Evolutionary conservation across 768 basidiomycete species (phyloP), one percentile per base, ranked within the genome.

Genomic region (Naematelia encephala): DNA sequence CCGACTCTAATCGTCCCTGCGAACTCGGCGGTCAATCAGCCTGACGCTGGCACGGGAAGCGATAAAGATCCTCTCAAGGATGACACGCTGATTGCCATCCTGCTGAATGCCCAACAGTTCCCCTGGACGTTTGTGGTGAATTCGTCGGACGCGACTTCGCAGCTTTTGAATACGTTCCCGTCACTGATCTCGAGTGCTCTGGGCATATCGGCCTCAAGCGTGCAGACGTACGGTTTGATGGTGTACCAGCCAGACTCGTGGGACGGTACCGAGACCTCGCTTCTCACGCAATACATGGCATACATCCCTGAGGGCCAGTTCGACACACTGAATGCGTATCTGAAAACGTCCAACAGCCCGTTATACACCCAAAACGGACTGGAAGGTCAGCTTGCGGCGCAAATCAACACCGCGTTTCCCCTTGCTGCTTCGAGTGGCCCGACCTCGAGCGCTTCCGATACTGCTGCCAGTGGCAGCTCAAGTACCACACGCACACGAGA

Each of bases 151-250:
- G 82, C 88, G 0, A 81, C 84, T 1, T 86, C 82, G 49, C 90
- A 97, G 78, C 81, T 98, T 44, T 89, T 97, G 69, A 84, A 82
- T 12, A 87, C 81, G 68, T 78, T 87, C 55, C 89, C 90, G 0
- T 25, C 69, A 0, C 72, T 86, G 56, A 64, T 87, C 53, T 61
- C 79, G 26, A 68, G 70, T 1, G 80, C 85, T 2, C 79, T 87
- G 25, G 66, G 64, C 23, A 76, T 85, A n/a, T 51, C 54, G 80
- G 79, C 39, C 1, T 27, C 45, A 10, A 44, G 80, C 0, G 80
- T 86, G 28, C 65, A 77, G 61, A 82, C 81, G 16, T 82, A 81
- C 63, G 87, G 85, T 2, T 77, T 96, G 46, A 80, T 84, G 66
- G 90, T 87, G 1, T 88, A 84, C 67, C 79, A 86, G 30, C 89